phyloP scores from a whole-genome alignment of 2,329 filamentous ascomycete genomes.

The Parascedosporium putredinis region DNA sequence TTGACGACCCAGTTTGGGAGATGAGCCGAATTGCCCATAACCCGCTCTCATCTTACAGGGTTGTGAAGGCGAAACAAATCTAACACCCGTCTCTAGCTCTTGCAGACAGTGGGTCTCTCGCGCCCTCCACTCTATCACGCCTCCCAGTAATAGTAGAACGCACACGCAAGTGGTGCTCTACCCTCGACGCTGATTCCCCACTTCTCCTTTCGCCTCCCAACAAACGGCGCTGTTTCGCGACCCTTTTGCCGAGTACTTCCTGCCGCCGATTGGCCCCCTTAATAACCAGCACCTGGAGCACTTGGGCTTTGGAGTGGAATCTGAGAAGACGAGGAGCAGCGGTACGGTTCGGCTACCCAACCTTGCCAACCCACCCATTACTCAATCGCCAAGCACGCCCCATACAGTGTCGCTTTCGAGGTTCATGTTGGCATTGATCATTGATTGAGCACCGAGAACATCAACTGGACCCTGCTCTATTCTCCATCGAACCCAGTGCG shows the following conservation, averaged over 20 bases:
- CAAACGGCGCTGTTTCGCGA: not conserved
- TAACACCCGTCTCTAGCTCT: conserved; percentile 1
- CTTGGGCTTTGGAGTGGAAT: too few species aligned
- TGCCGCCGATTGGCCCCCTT: conserved; percentile 7
- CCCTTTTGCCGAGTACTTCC: conserved; percentile 5
- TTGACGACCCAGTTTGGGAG: too few species aligned
- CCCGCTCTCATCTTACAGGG: not conserved
- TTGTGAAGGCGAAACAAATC: not conserved
- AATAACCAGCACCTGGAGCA: not conserved
- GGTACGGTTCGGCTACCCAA: not conserved
- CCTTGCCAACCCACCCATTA: not conserved
- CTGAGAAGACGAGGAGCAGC: not conserved
- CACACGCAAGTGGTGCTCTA: not conserved
- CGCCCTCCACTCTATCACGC: not conserved
- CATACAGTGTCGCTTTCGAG: not conserved
- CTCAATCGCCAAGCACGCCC: too few species aligned
- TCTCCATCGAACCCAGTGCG: too few species aligned
- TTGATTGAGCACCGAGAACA: too few species aligned
- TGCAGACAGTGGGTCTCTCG: not conserved
- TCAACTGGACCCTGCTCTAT: too few species aligned
- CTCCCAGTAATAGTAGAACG: not conserved
- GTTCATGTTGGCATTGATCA: too few species aligned
- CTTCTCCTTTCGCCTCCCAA: conserved; percentile 5
- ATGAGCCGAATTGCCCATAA: not conserved
- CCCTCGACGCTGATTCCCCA: conserved; percentile 1